Conservation (phyloP, 2,329 filamentous ascomycete species). For the Ceratocystis smalleyi region DNA sequence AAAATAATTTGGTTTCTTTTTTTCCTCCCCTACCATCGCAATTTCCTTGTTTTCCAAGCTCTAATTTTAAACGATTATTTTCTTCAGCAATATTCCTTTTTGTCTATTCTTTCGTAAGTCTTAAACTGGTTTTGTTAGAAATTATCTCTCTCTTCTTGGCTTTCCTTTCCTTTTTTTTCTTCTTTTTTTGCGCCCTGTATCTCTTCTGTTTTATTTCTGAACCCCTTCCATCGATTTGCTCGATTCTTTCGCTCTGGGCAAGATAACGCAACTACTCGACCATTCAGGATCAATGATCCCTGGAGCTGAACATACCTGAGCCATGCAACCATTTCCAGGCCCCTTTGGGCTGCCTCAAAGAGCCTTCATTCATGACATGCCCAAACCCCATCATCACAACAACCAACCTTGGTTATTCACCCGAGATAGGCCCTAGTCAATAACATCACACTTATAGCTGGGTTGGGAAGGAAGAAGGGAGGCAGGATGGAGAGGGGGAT, state of each 20-base stretch:
- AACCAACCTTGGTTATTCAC: not conserved
- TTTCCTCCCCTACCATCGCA: not conserved
- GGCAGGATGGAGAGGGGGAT: not conserved
- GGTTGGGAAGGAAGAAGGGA: not conserved
- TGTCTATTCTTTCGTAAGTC: not conserved
- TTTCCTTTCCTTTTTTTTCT: not conserved
- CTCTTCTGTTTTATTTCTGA: not conserved
- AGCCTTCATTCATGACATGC: not conserved
- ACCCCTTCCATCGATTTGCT: not conserved
- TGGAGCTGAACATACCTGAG: not conserved
- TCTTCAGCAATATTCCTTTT: not conserved
- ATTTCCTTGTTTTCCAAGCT: not conserved
- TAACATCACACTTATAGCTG: not conserved
- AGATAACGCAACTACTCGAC: not conserved
- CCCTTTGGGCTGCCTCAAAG: not conserved
- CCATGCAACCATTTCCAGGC: not conserved
- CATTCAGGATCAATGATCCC: not conserved
- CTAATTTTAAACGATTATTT: not conserved
- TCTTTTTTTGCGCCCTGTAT: not conserved
- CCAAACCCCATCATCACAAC: not conserved
- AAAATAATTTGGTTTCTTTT: not conserved
- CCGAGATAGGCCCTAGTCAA: slow-evolving; percentile 1
- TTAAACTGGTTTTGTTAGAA: not conserved
- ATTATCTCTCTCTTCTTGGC: not conserved
- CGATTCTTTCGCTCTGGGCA: not conserved